A percentile compares a stretch with the other conserved stretches of the same genome.
Conservation (phyloP, 2,329 filamentous ascomycete genomes). For the Ceratocystis smalleyi region DNA sequence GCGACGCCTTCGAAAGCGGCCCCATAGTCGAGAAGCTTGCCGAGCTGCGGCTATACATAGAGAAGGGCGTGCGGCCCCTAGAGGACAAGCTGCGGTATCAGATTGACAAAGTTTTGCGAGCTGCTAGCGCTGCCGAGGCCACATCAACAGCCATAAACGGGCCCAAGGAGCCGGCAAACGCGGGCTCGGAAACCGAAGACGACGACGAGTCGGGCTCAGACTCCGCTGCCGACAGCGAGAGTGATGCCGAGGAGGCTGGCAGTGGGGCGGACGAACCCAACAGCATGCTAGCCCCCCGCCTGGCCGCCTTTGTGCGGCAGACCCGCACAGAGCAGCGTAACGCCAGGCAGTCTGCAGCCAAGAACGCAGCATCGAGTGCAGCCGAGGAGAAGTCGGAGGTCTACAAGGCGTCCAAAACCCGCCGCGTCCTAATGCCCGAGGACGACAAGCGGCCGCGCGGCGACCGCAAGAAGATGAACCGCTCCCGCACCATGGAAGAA, state of each 20-base stretch:
- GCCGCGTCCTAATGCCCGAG: conserved; percentile 69
- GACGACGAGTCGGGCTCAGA: conserved; percentile 26
- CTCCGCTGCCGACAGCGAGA: conserved; percentile 21
- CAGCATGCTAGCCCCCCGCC: conserved; percentile 13
- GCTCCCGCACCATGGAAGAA: conserved; percentile 79
- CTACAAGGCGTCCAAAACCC: conserved; percentile 79
- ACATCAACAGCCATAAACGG: conserved; percentile 18
- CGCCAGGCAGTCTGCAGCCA: conserved; percentile 16
- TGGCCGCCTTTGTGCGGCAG: conserved; percentile 14
- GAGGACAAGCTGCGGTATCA: conserved; percentile 89
- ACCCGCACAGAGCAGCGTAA: conserved; percentile 15
- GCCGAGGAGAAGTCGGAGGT: conserved; percentile 41
- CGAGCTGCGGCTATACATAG: conserved; percentile 79
- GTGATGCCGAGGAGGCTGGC: conserved; percentile 22
- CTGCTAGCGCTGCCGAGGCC: conserved; percentile 57
- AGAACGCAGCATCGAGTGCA: conserved; percentile 15
- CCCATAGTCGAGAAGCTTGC: conserved; percentile 70
- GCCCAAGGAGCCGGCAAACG: conserved; percentile 9
- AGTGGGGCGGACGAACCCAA: conserved; percentile 14
- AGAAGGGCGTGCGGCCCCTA: conserved; percentile 78
- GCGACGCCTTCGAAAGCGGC: conserved; percentile 16
- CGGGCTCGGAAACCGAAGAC: conserved; percentile 21
- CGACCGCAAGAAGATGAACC: conserved; percentile 48
- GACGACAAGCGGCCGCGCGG: conserved; percentile 36
- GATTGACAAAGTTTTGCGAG: conserved; percentile 83